These are phyloP conservation scores for Rhodotorula graminis DNA, from an alignment of 768 basidiomycete species.

Conservation along the genomic window DNA sequence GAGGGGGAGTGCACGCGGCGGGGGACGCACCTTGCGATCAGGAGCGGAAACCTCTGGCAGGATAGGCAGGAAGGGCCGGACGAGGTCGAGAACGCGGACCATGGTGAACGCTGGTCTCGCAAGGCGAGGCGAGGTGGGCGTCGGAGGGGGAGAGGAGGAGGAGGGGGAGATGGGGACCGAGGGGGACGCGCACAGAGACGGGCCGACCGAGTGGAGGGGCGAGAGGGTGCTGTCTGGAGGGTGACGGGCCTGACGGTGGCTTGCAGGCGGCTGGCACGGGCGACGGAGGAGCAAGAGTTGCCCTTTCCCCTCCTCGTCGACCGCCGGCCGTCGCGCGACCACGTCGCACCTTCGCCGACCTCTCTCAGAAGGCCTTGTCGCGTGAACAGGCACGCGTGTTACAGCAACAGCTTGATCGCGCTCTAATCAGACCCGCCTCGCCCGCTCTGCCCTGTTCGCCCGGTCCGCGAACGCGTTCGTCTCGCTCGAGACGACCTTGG, in stretches of 20 bases:
- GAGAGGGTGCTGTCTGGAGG: too few species aligned
- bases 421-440: not conserved
- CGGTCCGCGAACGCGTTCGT: slow-evolving; percentile 2
- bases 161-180: too few species aligned
- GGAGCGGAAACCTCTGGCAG: slow-evolving; percentile 96
- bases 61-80: slow-evolving; percentile 79
- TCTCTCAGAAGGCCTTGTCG: not conserved
- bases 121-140: not conserved
- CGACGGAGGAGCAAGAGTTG: too few species aligned
- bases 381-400: too few species aligned
- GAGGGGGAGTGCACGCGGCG: not conserved
- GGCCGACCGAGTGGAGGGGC: too few species aligned
- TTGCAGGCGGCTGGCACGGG: too few species aligned
- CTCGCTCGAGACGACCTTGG: not conserved
- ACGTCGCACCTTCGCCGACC: too few species aligned
- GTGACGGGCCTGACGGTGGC: too few species aligned
- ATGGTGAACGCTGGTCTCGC: not conserved
- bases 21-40: slow-evolving; percentile 73
- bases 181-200: too few species aligned
- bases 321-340: too few species aligned
- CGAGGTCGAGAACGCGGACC: slow-evolving; percentile 23
- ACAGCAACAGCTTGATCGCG: not conserved
- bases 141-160: not conserved
- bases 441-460: not conserved
- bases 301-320: too few species aligned